These are phyloP conservation scores for Cryptococcus wingfieldii DNA, from an alignment of 1,284 basidiomycete genomes.

Conservation along the genomic window DNA sequence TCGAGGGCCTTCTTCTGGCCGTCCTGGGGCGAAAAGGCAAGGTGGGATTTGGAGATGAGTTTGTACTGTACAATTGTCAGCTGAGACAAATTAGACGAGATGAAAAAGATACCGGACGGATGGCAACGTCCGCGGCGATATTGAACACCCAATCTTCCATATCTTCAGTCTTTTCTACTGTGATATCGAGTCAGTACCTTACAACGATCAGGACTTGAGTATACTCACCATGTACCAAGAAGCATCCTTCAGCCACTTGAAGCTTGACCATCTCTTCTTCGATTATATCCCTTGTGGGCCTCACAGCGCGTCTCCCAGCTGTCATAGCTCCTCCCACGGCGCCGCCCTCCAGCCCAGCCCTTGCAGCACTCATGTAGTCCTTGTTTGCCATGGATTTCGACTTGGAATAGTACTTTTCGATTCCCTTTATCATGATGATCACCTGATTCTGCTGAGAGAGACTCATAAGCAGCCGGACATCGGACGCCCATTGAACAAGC, in stretches of 20 bases:
- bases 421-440: slow-evolving; percentile 43
- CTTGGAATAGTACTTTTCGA: slow-evolving; percentile 40
- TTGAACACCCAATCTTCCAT: slow-evolving; percentile 48
- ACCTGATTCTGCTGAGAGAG: slow-evolving; percentile 27
- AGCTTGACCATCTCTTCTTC: slow-evolving; percentile 42
- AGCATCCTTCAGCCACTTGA: slow-evolving; percentile 37
- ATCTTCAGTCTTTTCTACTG: slow-evolving; percentile 47
- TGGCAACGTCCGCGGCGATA: slow-evolving; percentile 44
- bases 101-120: slow-evolving; percentile 40
- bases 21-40: slow-evolving; percentile 42
- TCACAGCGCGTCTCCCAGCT: not conserved
- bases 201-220: too few species aligned
- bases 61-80: slow-evolving; percentile 31
- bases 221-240: slow-evolving; percentile 40
- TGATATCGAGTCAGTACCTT: not conserved
- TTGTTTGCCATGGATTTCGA: slow-evolving; percentile 30
- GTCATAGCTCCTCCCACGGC: not conserved
- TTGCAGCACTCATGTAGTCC: slow-evolving; percentile 33
- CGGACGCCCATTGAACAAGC: slow-evolving; percentile 30
- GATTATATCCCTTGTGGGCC: slow-evolving; percentile 34
- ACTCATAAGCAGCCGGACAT: slow-evolving; percentile 26
- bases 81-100: not conserved
- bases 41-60: slow-evolving; percentile 44
- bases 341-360: slow-evolving; percentile 24
- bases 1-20: slow-evolving; percentile 23